phyloP scores from a whole-genome alignment of 805 yeast genomes.

The Candida parachauliodes region DNA sequence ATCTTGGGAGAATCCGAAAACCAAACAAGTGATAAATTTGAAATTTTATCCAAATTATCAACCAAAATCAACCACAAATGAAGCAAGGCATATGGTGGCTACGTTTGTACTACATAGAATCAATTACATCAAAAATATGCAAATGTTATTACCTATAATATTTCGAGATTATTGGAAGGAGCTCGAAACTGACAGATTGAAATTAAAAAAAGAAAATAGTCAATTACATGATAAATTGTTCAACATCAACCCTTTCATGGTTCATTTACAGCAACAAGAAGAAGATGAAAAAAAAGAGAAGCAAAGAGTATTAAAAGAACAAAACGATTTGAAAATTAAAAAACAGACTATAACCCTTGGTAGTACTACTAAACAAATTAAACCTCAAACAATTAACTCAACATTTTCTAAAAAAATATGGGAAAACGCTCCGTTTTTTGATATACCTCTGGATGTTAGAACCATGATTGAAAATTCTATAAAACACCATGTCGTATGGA shows the following conservation, averaged over 20 bases:
- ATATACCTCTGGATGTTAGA: constrained; percentile 62
- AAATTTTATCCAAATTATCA: constrained; percentile 51
- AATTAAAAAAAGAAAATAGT: constrained; percentile 43
- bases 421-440: constrained; percentile 68
- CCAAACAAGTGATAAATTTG: constrained; percentile 61
- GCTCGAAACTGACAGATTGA: constrained; percentile 58
- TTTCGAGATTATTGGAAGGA: constrained; percentile 78
- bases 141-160: constrained; percentile 81
- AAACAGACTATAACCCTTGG: constrained; percentile 44
- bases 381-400: constrained; percentile 7
- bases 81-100: constrained; percentile 88
- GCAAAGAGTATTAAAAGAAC: constrained; percentile 43
- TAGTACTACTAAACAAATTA: constrained; percentile 17
- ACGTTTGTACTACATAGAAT: constrained; percentile 81
- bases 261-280: constrained; percentile 56
- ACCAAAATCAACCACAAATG: constrained; percentile 78
- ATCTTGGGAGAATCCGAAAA: constrained; percentile 75
- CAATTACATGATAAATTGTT: constrained; percentile 50
- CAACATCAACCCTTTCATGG: constrained; percentile 73
- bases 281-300: constrained; percentile 39
- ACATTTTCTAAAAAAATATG: constrained; percentile 56
- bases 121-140: constrained; percentile 75
- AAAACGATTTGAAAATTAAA: constrained; percentile 48
- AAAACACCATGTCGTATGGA: constrained; percentile 57
- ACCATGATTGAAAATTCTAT: constrained; percentile 60